Percentiles rank a stretch among this genome's conserved stretches.
Evolutionary conservation across 225 moss, liverwort and hornwort genomes (phyloP).

Genomic region (Thuidium tamariscinum): DNA sequence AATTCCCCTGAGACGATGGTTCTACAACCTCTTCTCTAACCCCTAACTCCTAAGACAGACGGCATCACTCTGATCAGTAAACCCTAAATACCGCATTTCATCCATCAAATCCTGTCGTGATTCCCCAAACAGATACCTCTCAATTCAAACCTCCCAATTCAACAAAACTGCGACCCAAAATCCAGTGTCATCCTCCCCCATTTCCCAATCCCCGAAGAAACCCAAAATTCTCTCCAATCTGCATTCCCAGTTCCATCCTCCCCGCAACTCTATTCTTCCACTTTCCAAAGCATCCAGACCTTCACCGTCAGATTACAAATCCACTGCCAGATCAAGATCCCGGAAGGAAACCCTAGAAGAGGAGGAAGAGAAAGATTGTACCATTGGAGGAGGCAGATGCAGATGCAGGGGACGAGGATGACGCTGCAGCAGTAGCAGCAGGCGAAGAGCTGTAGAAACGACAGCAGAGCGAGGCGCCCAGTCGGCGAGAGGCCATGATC

Average conservation of each 20-base stretch:
- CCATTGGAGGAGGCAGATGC: neutral
- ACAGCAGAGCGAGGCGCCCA: neutral
- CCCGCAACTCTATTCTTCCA: neutral
- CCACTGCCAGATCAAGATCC: neutral
- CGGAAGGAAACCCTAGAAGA: neutral
- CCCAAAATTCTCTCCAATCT: neutral
- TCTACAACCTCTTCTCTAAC: neutral
- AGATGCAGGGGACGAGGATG: slow-evolving; percentile 2
- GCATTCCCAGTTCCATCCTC: neutral
- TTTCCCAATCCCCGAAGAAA: neutral
- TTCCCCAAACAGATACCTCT: neutral
- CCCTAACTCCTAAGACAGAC: neutral
- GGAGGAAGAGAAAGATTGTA: neutral
- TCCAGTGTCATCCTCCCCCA: neutral
- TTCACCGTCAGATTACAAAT: neutral
- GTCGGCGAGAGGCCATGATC: slow-evolving; percentile 15
- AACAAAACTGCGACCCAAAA: neutral
- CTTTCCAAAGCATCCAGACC: neutral
- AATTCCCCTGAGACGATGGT: neutral
- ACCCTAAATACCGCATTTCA: neutral
- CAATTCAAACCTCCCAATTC: neutral
- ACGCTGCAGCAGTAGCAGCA: neutral
- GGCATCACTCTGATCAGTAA: neutral
- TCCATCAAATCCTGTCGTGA: neutral
- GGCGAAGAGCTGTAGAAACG: slow-evolving; percentile 18